These are phyloP conservation scores for Chytriomyces confervae DNA, from an alignment of 192 early-diverging fungal species.

Conservation along the genomic window DNA sequence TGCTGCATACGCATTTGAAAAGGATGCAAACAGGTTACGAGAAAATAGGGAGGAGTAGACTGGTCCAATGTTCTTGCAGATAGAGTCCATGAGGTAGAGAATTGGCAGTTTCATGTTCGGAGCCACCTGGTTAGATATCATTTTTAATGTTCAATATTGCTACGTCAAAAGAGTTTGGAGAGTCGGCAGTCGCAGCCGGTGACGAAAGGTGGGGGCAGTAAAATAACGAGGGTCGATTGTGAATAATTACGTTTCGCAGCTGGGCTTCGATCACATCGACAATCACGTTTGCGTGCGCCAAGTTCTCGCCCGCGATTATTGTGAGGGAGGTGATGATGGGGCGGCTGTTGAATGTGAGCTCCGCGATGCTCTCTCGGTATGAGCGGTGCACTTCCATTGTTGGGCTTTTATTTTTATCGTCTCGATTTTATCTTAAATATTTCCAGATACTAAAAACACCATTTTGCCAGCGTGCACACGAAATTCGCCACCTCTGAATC, in stretches of 20 bases:
- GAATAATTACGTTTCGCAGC: conserved; percentile 57
- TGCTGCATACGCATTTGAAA: conserved; percentile 75
- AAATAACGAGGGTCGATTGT: conserved; percentile 4
- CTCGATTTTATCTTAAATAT: no score
- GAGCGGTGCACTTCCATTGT: no score
- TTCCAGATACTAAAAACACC: no score
- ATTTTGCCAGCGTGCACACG: no score
- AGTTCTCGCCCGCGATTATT: conserved; percentile 79
- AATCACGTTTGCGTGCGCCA: conserved; percentile 69
- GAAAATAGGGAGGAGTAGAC: conserved; percentile 76
- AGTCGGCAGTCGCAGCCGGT: not conserved
- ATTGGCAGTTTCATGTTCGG: conserved; percentile 83
- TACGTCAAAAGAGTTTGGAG: not conserved
- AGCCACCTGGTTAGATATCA: conserved; percentile 59
- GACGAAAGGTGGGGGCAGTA: not conserved
- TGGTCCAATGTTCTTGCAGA: conserved; percentile 90
- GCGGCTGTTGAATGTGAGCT: conserved; percentile 90
- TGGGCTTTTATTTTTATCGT: no score
- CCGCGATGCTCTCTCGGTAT: conserved; percentile 68
- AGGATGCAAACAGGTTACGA: conserved; percentile 73
- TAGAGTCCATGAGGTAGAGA: conserved; percentile 94
- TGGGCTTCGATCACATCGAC: conserved; percentile 76
- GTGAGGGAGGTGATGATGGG: conserved; percentile 93
- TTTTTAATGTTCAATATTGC: not conserved
- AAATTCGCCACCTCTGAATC: no score